phyloP scores from a whole-genome alignment of 208 protist genomes.

The Polymyxa betae region DNA sequence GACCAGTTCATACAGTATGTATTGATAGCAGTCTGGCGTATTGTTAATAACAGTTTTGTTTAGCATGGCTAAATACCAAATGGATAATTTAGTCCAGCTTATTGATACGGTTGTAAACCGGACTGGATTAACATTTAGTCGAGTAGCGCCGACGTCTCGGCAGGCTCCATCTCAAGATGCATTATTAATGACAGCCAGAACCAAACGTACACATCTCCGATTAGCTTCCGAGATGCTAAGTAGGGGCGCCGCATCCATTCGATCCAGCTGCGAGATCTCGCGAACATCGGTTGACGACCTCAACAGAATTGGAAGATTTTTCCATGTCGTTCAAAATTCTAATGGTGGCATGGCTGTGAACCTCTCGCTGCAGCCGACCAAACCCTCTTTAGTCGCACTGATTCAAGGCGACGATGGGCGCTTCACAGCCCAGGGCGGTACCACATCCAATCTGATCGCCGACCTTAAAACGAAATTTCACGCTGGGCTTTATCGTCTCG shows the following conservation, averaged over 20 bases:
- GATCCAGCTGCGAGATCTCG: background rate
- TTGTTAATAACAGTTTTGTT: background rate
- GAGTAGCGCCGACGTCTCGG: background rate
- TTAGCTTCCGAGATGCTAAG: background rate
- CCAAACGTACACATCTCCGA: background rate
- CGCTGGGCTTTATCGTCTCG: background rate
- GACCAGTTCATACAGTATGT: background rate
- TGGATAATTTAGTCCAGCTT: background rate
- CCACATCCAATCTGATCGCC: background rate
- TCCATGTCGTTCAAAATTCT: background rate
- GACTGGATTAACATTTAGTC: background rate
- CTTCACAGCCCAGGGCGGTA: background rate
- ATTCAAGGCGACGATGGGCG: background rate
- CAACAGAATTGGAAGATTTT: background rate
- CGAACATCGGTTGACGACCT: background rate
- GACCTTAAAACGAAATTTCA: background rate
- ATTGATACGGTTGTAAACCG: background rate
- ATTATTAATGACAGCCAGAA: background rate
- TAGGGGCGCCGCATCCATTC: background rate
- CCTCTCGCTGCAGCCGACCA: background rate
- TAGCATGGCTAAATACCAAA: background rate
- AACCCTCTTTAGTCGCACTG: background rate
- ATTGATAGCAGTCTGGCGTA: background rate
- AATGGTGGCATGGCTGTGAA: background rate
- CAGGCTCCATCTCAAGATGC: background rate